Evolutionary conservation across 2,329 filamentous ascomycete species (phyloP), one percentile per base, ranked within the genome.

Genomic region (Zasmidium cellare): DNA sequence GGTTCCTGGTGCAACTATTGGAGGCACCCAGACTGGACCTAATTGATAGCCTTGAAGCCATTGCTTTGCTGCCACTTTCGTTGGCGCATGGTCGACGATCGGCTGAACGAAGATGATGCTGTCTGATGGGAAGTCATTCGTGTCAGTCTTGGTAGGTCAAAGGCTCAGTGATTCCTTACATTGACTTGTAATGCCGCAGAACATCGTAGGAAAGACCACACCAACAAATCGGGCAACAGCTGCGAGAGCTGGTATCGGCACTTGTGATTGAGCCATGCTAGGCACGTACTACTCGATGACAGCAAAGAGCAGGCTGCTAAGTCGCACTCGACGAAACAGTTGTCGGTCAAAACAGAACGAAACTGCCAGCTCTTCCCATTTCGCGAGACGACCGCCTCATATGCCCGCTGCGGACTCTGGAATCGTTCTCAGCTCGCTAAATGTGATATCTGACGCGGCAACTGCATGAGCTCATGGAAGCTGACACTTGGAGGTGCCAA

Each of bases 41-140:
- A 71, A 70, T 57, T 72, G 70, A 58, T 77, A 75, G 28, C 73
- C 73, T 57, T 74, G 69, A 3, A 75, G 63, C 73, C 74, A 77
- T 64, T 75, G 73, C 57, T 71, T 74, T 16, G 73, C 74, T 60
- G 75, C 71, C 38, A 72, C 57, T 53, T 71, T 71, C 41, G 65
- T 66, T 6, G 63, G 62, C 22, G 73, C 72, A 58, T 75, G 69
- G 11, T 60, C 58, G 25, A 70, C 59, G 51, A 76, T 61, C 1
- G 74, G 72, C 12, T 73, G 67, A 5, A 76, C 68, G 45, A 72
- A 69, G n/a, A 74, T 71, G 57, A 71, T 61, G 53, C 66, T 72
- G 61, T 76, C 65, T 65, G 58, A 56, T 18, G 53, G 22, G 11
- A 63, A 62, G 51, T 64, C 64, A n/a, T 57, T 62, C 63, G 45